Conservation (phyloP, 75 land plant genomes). For the Selaginella moellendorffii region DNA sequence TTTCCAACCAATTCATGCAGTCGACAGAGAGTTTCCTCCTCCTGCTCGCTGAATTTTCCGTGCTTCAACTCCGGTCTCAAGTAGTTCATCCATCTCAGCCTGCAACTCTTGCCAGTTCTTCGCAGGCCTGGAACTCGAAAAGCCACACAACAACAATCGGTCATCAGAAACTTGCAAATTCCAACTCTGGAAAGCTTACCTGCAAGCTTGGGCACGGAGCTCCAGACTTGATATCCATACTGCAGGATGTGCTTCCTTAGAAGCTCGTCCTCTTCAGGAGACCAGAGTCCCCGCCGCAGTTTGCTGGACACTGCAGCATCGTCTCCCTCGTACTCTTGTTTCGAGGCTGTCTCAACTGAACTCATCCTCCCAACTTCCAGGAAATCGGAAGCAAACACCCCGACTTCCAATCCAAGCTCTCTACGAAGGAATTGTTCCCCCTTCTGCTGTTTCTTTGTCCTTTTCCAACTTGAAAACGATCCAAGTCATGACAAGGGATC, state of each 20-base stretch:
- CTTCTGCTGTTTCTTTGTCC: too few relatives aligned
- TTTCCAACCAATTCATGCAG: background rate
- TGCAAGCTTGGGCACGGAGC: background rate
- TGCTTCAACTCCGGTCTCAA: background rate
- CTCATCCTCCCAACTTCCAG: too few relatives aligned
- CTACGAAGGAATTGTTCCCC: too few relatives aligned
- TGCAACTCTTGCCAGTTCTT: background rate
- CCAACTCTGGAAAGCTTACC: too few relatives aligned
- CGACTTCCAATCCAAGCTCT: too few relatives aligned
- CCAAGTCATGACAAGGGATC: too few relatives aligned
- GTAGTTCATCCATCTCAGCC: background rate
- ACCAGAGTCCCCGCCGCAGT: background rate
- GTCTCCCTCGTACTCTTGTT: too few relatives aligned
- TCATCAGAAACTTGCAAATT: background rate
- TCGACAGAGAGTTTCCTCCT: background rate
- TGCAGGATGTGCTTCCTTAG: background rate
- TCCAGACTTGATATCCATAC: background rate
- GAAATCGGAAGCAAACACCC: too few relatives aligned
- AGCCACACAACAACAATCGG: too few relatives aligned
- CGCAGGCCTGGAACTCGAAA: background rate
- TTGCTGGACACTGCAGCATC: too few relatives aligned
- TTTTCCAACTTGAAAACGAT: too few relatives aligned
- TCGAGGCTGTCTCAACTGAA: too few relatives aligned
- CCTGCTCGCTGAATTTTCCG: background rate
- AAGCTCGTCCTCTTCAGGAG: background rate